Evolutionary conservation across 768 basidiomycete genomes (phyloP), one percentile per base, ranked within the genome.

Genomic region (Roridomyces roridus): DNA sequence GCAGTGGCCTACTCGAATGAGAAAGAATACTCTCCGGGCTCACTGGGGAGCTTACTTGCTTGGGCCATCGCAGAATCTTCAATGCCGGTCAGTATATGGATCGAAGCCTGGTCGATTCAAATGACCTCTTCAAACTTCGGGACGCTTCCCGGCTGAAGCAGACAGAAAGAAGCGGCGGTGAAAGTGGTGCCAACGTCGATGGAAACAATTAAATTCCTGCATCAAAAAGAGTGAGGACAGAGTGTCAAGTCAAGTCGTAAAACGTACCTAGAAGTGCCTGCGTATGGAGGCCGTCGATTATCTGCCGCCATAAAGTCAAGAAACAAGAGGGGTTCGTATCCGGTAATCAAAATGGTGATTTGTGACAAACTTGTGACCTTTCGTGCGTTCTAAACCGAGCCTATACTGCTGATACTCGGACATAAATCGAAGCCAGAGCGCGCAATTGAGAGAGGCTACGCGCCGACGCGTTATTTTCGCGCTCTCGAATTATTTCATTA

Each of bases 111-210:
- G 21, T 3, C 21, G 9, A 17, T 20, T 12, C 23, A 9, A 17
- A 12, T 29, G 42, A 66, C 65, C 42, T 63, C 62, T 43, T 66
- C 59, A 24, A 66, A 61, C 40, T 66, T 60, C 3, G 63, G 63
- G 11, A 65, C 60, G 31, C 42, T 53, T 14, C 57, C 61, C 2
- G 56, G 57, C 28, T 60, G 58, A 26, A 62, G 43, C 9, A 65
- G 48, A 29, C 64, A 62, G 31, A 51, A 65, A 8, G 51, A 57
- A 10, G 60, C 50, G 0, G 58, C 63, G 1, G 58, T 57, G 29
- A 55, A 67, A 10, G 65, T 62, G 8, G 60, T 65, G 1, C 60
- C 63, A 20, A 59, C 44, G 47, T 59, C 58, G 14, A 59, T 55
- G 17, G 46, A 49, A 14, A 59, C 23, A 2, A 59, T 54, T 4